Evolutionary conservation across 768 basidiomycete genomes (phyloP), one percentile per base, ranked within the genome.

Genomic region (Lentinula sp.): DNA sequence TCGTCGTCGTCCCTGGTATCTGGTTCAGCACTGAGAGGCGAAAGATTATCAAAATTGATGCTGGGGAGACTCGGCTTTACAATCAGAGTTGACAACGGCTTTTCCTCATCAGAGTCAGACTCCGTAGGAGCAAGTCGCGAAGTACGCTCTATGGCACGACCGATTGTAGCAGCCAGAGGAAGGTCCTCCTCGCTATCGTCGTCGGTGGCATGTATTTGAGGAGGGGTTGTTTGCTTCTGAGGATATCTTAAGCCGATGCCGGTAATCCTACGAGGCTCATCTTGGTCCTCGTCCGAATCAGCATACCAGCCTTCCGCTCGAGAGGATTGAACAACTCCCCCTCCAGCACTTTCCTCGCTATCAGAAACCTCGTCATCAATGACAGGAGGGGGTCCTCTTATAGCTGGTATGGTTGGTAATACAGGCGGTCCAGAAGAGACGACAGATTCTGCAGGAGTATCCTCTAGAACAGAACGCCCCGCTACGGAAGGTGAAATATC

Each of bases 151-250:
- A 73, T 73, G n/a, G 79, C 84, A 39, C 82, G 81, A 59, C 77
- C 75, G n/a, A 85, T 74, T 7, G 87, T 83, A 2, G 82, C 83
- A 28, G 85, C 83, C 8, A 94, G 77, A 2, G 93, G 93, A 46
- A 92, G 65, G 73, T 94, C 91, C 64, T 93, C 91, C 57, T 91
- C 91, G 63, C 88, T 90, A 63, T 85, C 84, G 18, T 80, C 80
- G 54, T 78, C 81, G 16, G 66, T 67, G 20, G 8, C 50, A 23
- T 54, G 54, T 37, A 49, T 45, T 48, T 51, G 53, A 41, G 59
- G 65, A 64, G 20, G 65, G 71, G 43, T 43, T 54, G 16, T 62
- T 66, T 12, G 57, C 20, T 61, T 71, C 74, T 67, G 74, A 13
- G 77, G 78, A 65, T 81, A 81, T 59, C 84, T 79, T 53, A 76